These are phyloP conservation scores for Leishmania guyanensis DNA, from an alignment of 208 protist genomes.

Conservation along the genomic window DNA sequence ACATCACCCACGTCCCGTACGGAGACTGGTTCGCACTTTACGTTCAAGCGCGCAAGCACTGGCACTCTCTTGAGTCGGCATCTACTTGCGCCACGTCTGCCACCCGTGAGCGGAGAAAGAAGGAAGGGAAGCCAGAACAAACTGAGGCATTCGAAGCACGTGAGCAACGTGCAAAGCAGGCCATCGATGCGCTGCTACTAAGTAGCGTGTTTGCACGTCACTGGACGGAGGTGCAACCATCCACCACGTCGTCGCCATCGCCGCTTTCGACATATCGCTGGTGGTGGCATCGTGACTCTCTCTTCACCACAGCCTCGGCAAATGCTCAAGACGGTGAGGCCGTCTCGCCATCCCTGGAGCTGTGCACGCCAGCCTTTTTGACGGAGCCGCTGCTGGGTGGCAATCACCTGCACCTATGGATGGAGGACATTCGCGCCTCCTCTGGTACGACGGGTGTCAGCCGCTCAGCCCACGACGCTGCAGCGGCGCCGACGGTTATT, in stretches of 20 bases:
- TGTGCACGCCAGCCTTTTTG: constrained; percentile 46
- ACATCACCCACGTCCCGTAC: constrained; percentile 65
- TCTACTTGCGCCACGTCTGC: background rate
- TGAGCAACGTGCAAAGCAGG: constrained; percentile 8
- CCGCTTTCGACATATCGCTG: constrained; percentile 27
- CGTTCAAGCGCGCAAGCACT: constrained; percentile 38
- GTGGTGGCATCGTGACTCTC: constrained; percentile 25
- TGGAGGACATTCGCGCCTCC: constrained; percentile 34
- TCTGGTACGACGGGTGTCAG: background rate
- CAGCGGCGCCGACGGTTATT: constrained; percentile 17
- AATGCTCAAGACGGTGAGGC: background rate
- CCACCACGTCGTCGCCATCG: background rate
- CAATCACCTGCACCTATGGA: constrained; percentile 44
- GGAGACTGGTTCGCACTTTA: constrained; percentile 72
- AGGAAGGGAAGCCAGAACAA: background rate
- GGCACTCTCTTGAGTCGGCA: constrained; percentile 6
- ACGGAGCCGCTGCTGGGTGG: constrained; percentile 66
- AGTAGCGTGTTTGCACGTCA: constrained; percentile 64
- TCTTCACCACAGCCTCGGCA: background rate
- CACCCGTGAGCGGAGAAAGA: background rate
- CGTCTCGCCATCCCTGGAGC: constrained; percentile 15
- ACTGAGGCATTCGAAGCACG: background rate
- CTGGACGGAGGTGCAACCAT: constrained; percentile 54
- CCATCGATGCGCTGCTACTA: constrained; percentile 52
- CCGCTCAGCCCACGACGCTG: background rate